phyloP scores from a whole-genome alignment of 768 basidiomycete genomes.

The Russula compacta region DNA sequence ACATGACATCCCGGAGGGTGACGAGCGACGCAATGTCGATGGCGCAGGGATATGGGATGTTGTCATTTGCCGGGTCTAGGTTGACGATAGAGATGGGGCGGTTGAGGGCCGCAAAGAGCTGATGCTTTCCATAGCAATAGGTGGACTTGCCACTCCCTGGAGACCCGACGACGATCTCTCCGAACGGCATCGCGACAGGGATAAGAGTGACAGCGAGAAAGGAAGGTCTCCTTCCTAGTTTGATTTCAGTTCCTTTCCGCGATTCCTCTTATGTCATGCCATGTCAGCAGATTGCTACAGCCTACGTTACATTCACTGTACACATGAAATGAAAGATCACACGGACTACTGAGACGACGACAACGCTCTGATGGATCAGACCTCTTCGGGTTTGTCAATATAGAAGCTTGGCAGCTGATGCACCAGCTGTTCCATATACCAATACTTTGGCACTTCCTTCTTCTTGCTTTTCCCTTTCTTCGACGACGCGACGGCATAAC shows the following conservation, averaged over 20 bases:
- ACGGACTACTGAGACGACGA: no score
- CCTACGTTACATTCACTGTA: not conserved
- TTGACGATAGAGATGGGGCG: conserved; percentile 89
- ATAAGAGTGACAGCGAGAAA: conserved; percentile 24
- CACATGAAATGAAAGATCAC: no score
- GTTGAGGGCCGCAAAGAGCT: conserved; percentile 77
- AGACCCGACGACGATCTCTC: conserved; percentile 79
- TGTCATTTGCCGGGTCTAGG: conserved; percentile 83
- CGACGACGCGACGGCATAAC: conserved; percentile 17
- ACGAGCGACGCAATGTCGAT: conserved; percentile 81
- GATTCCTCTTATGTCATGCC: not conserved
- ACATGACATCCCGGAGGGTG: conserved; percentile 82
- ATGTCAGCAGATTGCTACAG: not conserved
- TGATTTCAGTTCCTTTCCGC: not conserved
- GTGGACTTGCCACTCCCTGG: conserved; percentile 86
- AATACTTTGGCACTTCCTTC: conserved; percentile 32
- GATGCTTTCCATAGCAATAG: conserved; percentile 80
- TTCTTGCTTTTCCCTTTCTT: conserved; percentile 19
- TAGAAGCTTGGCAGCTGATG: conserved; percentile 48
- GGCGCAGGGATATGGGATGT: conserved; percentile 85
- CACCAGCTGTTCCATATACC: conserved; percentile 53
- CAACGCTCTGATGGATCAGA: not conserved
- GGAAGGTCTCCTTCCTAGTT: conserved; percentile 13
- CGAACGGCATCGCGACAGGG: conserved; percentile 57
- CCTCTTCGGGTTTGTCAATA: conserved; percentile 22